Evolutionary conservation across 2,329 filamentous ascomycete species (phyloP).

Genomic region (Blastomyces gilchristii): DNA sequence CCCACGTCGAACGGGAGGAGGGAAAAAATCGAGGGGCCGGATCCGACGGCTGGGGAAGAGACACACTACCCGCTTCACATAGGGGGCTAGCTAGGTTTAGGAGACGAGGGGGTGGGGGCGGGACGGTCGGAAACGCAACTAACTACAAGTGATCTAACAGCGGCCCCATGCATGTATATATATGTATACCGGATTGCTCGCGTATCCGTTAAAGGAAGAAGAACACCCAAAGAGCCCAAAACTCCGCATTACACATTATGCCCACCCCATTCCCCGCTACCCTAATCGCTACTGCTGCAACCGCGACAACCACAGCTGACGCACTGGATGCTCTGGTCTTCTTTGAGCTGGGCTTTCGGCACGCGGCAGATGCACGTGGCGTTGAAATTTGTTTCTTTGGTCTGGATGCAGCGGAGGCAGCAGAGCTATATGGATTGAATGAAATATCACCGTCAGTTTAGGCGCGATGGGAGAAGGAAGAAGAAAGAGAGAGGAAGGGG

Average conservation of each 20-base stretch:
- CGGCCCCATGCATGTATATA: neutral
- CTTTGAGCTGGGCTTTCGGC: constrained; percentile 78
- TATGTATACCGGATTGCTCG: no score
- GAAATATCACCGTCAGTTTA: constrained; percentile 2
- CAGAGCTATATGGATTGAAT: constrained; percentile 52
- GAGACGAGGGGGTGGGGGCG: neutral
- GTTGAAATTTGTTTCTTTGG: constrained; percentile 99
- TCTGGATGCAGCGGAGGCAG: constrained; percentile 91
- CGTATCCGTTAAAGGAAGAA: no score
- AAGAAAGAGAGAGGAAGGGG: neutral
- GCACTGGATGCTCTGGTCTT: constrained; percentile 82
- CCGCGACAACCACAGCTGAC: constrained; percentile 91
- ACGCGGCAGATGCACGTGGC: constrained; percentile 95
- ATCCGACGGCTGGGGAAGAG: neutral
- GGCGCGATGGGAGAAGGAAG: neutral
- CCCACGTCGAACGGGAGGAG: no score
- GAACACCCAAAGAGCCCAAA: no score
- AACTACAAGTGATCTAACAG: no score
- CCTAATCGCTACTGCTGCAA: constrained; percentile 72
- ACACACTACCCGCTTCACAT: neutral
- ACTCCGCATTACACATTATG: neutral
- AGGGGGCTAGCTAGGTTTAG: neutral
- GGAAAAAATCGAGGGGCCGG: neutral
- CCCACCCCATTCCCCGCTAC: neutral
- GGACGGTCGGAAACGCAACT: no score